These are phyloP conservation scores for Vanilla planifolia DNA, from an alignment of 106 monocot genomes.

Conservation along the genomic window DNA sequence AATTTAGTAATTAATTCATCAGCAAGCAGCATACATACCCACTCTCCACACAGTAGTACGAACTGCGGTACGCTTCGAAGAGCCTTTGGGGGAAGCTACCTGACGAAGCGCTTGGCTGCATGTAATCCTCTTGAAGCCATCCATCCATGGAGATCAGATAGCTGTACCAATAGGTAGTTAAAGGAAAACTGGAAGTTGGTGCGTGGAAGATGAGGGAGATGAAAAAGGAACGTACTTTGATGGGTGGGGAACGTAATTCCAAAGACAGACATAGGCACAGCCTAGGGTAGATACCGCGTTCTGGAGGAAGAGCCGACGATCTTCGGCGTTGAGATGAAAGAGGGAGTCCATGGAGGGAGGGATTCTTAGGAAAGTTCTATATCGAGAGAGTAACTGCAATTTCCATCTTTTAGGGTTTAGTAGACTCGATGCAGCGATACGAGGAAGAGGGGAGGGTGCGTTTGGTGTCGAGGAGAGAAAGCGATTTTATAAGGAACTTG, in stretches of 20 bases:
- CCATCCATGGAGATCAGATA: conserved; percentile 37
- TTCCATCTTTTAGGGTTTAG: no score
- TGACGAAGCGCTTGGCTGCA: conserved; percentile 13
- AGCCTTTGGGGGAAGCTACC: conserved; percentile 12
- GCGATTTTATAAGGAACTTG: no score
- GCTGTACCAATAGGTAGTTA: conserved; percentile 9
- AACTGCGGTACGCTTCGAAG: conserved; percentile 43
- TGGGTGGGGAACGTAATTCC: conserved; percentile 47
- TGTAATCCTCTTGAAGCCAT: conserved; percentile 35
- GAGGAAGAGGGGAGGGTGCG: no score
- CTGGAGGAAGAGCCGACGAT: conserved; percentile 33
- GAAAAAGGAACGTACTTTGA: conserved; percentile 23
- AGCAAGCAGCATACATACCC: conserved; percentile 42
- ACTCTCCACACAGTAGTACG: conserved; percentile 25
- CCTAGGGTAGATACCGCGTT: conserved; percentile 17
- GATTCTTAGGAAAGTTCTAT: no score
- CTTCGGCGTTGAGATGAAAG: conserved; percentile 37
- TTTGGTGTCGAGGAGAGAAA: no score
- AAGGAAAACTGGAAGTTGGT: background rate
- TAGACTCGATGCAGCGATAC: no score
- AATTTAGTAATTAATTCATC: no score
- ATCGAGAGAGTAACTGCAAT: no score
- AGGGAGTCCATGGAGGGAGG: conserved; percentile 39
- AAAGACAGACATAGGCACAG: conserved; percentile 61
- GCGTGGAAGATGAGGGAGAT: background rate